Conservation (phyloP, 2,329 filamentous ascomycete genomes). For the Colletotrichum falcatum region DNA sequence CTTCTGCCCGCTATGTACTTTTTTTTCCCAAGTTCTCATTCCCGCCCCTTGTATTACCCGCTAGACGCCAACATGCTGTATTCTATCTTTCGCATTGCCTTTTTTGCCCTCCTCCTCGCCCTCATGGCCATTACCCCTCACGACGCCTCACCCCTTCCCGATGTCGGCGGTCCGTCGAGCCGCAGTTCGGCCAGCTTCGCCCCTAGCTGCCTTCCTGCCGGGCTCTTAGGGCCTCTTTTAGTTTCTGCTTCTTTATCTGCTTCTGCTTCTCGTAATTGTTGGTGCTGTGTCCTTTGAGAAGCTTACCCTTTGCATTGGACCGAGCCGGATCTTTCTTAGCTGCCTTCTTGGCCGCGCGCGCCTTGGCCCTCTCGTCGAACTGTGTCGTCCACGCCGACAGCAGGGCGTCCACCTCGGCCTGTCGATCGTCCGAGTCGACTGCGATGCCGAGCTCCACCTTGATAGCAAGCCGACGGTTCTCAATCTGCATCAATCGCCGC, state of each 20-base stretch:
- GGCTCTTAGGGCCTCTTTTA: slow-evolving; percentile 32
- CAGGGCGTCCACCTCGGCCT: slow-evolving; percentile 31
- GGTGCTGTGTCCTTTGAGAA: slow-evolving; percentile 28
- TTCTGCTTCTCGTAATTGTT: slow-evolving; percentile 26
- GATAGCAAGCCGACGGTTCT: slow-evolving; percentile 27
- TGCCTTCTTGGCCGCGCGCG: slow-evolving; percentile 31
- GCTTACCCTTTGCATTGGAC: slow-evolving; percentile 35
- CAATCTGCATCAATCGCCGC: slow-evolving; percentile 36
- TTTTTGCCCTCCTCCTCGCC: not conserved
- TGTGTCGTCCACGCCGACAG: slow-evolving; percentile 29
- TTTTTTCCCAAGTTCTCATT: not conserved
- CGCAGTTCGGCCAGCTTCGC: slow-evolving; percentile 24
- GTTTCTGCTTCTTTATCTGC: slow-evolving; percentile 40
- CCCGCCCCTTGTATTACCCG: slow-evolving; percentile 17
- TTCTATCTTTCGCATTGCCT: not conserved
- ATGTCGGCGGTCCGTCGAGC: slow-evolving; percentile 14
- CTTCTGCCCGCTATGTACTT: slow-evolving; percentile 11
- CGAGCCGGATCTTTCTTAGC: slow-evolving; percentile 20
- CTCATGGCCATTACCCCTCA: slow-evolving; percentile 2
- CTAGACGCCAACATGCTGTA: slow-evolving; percentile 27
- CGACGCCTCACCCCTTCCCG: not conserved
- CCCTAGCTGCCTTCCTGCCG: slow-evolving; percentile 33
- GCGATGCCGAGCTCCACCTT: slow-evolving; percentile 33
- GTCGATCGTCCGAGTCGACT: slow-evolving; percentile 33
- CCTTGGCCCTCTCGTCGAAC: slow-evolving; percentile 29